A percentile compares a stretch with the other conserved stretches of the same genome.
Conservation (phyloP, 2,329 filamentous ascomycete genomes). For the Trichocomaceae sp. region DNA sequence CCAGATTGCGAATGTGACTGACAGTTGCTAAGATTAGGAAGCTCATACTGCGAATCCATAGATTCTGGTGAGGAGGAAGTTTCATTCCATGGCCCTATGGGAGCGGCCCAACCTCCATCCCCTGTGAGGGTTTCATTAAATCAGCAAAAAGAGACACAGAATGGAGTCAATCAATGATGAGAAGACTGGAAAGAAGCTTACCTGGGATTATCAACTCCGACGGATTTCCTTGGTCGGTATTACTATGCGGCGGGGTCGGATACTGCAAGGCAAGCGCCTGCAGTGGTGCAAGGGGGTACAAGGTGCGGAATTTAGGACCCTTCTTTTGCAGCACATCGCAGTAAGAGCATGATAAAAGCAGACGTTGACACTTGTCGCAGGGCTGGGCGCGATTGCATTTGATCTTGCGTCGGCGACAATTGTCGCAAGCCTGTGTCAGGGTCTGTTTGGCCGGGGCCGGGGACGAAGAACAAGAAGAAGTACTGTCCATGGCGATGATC, state of each 20-base stretch:
- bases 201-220: slow-evolving; percentile 7
- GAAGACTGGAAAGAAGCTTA: background rate
- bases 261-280: slow-evolving; percentile 23
- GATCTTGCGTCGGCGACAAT: slow-evolving; percentile 38
- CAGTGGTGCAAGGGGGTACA: slow-evolving; percentile 33
- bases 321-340: slow-evolving; percentile 34
- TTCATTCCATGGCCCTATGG: slow-evolving; percentile 21
- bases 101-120: slow-evolving; percentile 17
- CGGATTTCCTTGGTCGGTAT: slow-evolving; percentile 1
- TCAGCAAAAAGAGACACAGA: too few relatives aligned
- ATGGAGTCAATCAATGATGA: too few relatives aligned
- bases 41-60: slow-evolving; percentile 25
- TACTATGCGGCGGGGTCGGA: slow-evolving; percentile 6
- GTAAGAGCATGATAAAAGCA: slow-evolving; percentile 36
- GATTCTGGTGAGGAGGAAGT: slow-evolving; percentile 31
- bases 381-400: slow-evolving; percentile 36
- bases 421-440: slow-evolving; percentile 35
- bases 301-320: slow-evolving; percentile 34
- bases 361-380: slow-evolving; percentile 35
- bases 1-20: slow-evolving; percentile 13
- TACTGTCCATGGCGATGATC: background rate
- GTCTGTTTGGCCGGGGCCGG: slow-evolving; percentile 18
- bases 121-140: background rate
- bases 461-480: slow-evolving; percentile 1
- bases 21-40: slow-evolving; percentile 12